phyloP scores from a whole-genome alignment of 805 yeast species.

The Candida boleticola region DNA sequence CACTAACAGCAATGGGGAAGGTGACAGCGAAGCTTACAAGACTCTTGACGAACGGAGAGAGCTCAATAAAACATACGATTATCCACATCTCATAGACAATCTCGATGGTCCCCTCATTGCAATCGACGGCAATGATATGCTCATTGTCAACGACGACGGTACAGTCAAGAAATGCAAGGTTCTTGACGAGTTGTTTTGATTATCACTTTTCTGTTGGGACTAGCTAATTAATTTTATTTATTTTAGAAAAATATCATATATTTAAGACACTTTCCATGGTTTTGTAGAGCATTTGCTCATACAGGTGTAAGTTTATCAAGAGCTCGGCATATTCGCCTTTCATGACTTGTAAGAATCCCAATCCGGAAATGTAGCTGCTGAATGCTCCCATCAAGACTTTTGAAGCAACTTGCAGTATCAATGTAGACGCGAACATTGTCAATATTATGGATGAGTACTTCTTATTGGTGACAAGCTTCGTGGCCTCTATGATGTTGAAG shows the following conservation, averaged over 20 bases:
- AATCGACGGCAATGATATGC: slow-evolving; percentile 48
- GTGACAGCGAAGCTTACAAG: slow-evolving; percentile 21
- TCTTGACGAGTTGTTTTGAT: slow-evolving; percentile 1
- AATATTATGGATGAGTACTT: slow-evolving; percentile 14
- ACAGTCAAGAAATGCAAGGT: slow-evolving; percentile 7
- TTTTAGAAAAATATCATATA: neutral
- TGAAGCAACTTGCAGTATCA: slow-evolving; percentile 14
- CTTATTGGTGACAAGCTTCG: slow-evolving; percentile 19
- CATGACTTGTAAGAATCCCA: slow-evolving; percentile 8
- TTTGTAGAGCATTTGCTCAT: neutral
- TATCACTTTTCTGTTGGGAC: neutral
- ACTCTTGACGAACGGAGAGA: slow-evolving; percentile 84
- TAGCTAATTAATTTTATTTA: neutral
- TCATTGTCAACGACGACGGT: slow-evolving; percentile 29
- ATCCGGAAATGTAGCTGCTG: slow-evolving; percentile 13
- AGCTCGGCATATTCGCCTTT: slow-evolving; percentile 9
- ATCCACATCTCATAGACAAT: slow-evolving; percentile 66
- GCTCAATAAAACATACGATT: slow-evolving; percentile 65
- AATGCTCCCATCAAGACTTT: slow-evolving; percentile 13
- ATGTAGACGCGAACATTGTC: slow-evolving; percentile 15
- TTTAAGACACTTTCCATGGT: neutral
- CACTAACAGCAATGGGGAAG: neutral
- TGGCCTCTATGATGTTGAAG: slow-evolving; percentile 64
- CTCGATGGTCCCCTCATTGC: slow-evolving; percentile 88
- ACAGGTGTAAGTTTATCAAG: neutral